Evolutionary conservation across 2,329 filamentous ascomycete species (phyloP).

Genomic region (Lecanicillium sp.): DNA sequence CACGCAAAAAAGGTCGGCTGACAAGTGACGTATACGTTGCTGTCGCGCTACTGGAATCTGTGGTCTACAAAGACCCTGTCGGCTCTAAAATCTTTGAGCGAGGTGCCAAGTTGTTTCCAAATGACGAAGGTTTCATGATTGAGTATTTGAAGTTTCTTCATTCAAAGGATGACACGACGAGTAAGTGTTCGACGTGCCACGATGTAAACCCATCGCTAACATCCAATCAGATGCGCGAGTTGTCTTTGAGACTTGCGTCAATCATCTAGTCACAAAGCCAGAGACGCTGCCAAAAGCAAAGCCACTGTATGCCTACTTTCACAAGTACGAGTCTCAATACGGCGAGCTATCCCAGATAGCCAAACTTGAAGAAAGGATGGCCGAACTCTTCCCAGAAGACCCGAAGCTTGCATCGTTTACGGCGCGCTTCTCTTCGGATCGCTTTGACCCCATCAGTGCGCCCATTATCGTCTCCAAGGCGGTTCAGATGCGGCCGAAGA

Average conservation of each 20-base stretch:
- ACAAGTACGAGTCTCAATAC: slow-evolving; percentile 90
- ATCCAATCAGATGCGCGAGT: slow-evolving; percentile 70
- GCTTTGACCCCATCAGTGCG: slow-evolving; percentile 76
- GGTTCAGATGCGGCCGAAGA: slow-evolving; percentile 64
- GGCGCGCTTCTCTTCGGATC: slow-evolving; percentile 60
- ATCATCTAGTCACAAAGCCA: slow-evolving; percentile 68
- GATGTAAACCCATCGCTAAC: slow-evolving; percentile 11
- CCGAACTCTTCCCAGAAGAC: slow-evolving; percentile 85
- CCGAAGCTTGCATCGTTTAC: slow-evolving; percentile 68
- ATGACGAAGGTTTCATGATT: slow-evolving; percentile 86
- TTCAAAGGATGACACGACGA: slow-evolving; percentile 85
- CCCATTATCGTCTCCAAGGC: slow-evolving; percentile 75
- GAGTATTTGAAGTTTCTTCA: slow-evolving; percentile 95
- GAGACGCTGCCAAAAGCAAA: slow-evolving; percentile 70
- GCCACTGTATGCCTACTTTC: slow-evolving; percentile 82
- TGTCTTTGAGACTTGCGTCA: slow-evolving; percentile 91
- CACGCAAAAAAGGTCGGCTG: slow-evolving; percentile 75
- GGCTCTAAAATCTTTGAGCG: slow-evolving; percentile 95
- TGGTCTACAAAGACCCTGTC: slow-evolving; percentile 89
- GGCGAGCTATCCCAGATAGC: slow-evolving; percentile 86
- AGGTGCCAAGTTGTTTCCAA: slow-evolving; percentile 85
- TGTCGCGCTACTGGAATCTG: slow-evolving; percentile 85
- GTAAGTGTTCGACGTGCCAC: slow-evolving; percentile 44
- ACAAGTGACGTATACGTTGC: slow-evolving; percentile 94
- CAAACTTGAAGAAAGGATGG: slow-evolving; percentile 88